phyloP scores from a whole-genome alignment of 257 asterid species.

The Primulina eburnea region DNA sequence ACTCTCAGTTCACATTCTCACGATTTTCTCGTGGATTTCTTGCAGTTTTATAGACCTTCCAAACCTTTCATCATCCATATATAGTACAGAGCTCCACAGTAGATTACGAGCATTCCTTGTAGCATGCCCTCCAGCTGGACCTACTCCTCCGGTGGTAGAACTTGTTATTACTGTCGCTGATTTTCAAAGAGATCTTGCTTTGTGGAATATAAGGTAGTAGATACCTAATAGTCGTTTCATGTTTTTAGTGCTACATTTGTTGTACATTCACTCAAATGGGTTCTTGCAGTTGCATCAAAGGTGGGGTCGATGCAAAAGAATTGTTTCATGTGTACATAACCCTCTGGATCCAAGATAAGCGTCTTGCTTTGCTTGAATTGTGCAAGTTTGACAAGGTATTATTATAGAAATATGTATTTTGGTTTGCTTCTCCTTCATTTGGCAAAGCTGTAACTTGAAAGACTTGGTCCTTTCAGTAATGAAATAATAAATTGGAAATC shows the following conservation, averaged over 20 bases:
- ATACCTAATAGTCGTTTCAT: conserved; percentile 3
- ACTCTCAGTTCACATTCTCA: conserved; percentile 19
- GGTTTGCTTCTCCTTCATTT: not conserved
- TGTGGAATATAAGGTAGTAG: conserved; percentile 74
- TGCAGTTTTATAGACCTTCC: conserved; percentile 91
- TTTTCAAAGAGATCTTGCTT: conserved; percentile 76
- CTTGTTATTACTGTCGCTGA: conserved; percentile 84
- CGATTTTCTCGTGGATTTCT: conserved; percentile 21
- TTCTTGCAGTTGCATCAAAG: conserved; percentile 71
- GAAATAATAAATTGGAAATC: not conserved
- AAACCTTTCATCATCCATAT: conserved; percentile 74
- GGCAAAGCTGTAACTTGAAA: not conserved
- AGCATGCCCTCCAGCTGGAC: conserved; percentile 83
- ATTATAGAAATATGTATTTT: too few species aligned
- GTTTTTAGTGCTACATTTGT: not conserved
- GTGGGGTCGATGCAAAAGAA: conserved; percentile 88
- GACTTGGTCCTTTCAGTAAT: not conserved
- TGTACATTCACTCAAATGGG: conserved; percentile 18
- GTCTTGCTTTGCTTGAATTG: conserved; percentile 66
- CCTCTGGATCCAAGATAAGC: conserved; percentile 86
- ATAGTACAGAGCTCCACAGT: conserved; percentile 69
- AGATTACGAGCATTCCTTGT: conserved; percentile 77
- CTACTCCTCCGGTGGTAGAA: conserved; percentile 67
- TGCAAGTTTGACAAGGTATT: conserved; percentile 90
- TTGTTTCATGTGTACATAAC: conserved; percentile 69